These are phyloP conservation scores for Globisporangium parvum DNA, from an alignment of 352 stramenopile species.

Conservation along the genomic window DNA sequence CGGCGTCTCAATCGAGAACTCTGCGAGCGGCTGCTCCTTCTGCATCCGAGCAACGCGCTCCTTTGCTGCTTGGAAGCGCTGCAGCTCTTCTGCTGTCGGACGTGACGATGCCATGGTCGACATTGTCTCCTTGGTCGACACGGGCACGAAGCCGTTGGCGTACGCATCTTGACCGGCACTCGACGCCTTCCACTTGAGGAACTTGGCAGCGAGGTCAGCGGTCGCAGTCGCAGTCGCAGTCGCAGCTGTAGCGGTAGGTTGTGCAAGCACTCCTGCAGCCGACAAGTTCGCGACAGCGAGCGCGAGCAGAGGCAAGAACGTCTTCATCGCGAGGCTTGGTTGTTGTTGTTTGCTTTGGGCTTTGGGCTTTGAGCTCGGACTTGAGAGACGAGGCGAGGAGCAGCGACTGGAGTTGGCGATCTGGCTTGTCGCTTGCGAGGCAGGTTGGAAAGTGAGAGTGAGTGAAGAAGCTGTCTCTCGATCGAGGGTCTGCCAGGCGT, in stretches of 20 bases:
- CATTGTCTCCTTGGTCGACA: background rate
- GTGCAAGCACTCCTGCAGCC: background rate
- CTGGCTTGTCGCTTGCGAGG: background rate
- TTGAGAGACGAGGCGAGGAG: background rate
- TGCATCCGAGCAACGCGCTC: slow-evolving; percentile 30
- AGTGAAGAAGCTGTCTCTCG: background rate
- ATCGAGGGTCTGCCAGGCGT: too few relatives aligned
- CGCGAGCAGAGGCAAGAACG: background rate
- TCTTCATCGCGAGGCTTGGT: background rate
- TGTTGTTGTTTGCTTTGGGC: background rate
- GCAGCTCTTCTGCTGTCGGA: slow-evolving; percentile 9
- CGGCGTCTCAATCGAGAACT: slow-evolving; percentile 56
- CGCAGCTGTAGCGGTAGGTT: background rate
- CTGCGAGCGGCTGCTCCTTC: slow-evolving; percentile 41
- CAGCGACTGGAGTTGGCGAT: too few relatives aligned
- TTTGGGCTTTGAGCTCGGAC: background rate
- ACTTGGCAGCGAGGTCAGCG: slow-evolving; percentile 1
- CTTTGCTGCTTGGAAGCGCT: slow-evolving; percentile 7
- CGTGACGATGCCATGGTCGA: background rate
- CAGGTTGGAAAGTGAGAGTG: background rate
- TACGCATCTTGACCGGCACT: slow-evolving; percentile 6
- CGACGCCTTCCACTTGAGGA: slow-evolving; percentile 13
- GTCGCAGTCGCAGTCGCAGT: background rate
- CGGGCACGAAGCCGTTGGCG: background rate
- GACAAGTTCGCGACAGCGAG: background rate